A percentile compares a stretch with the other conserved stretches of the same genome.
These are phyloP conservation scores for Deakozyma indianensis DNA, from an alignment of 805 yeast species.

Conservation along the genomic window DNA sequence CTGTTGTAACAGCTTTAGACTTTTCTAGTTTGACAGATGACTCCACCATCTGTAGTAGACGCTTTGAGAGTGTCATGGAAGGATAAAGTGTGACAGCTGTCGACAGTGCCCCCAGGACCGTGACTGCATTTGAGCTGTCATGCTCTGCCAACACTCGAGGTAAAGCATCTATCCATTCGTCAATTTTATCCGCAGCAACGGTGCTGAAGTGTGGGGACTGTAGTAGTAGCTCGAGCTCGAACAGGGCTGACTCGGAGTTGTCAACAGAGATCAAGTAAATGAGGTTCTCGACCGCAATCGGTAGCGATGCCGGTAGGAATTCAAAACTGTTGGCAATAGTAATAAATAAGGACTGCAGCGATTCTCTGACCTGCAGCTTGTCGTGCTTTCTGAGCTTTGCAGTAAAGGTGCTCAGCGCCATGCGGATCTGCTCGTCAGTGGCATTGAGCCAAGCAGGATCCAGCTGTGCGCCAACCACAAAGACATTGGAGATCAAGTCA, in stretches of 20 bases:
- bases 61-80: not conserved
- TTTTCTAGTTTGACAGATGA: conserved; percentile 3
- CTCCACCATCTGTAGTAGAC: not conserved
- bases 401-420: conserved; percentile 28
- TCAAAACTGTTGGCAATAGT: conserved; percentile 21
- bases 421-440: conserved; percentile 34
- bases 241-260: conserved; percentile 6
- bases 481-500: conserved; percentile 9
- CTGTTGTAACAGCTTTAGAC: conserved; percentile 6
- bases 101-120: conserved; percentile 7
- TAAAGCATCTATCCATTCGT: conserved; percentile 17
- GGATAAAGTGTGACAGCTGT: not conserved
- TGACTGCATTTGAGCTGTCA: conserved; percentile 12
- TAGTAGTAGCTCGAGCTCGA: conserved; percentile 3
- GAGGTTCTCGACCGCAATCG: conserved; percentile 24
- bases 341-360: conserved; percentile 20
- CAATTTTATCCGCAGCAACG: conserved; percentile 6
- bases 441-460: conserved; percentile 36
- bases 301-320: conserved; percentile 25
- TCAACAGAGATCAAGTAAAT: conserved; percentile 13
- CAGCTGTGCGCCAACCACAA: conserved; percentile 7
- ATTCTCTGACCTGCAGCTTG: conserved; percentile 22
- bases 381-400: conserved; percentile 15
- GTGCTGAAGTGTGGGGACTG: conserved; percentile 1
- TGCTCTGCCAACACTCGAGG: conserved; percentile 13